Conservation (phyloP, 1,284 basidiomycete genomes). For the Abortiporus biennis region DNA sequence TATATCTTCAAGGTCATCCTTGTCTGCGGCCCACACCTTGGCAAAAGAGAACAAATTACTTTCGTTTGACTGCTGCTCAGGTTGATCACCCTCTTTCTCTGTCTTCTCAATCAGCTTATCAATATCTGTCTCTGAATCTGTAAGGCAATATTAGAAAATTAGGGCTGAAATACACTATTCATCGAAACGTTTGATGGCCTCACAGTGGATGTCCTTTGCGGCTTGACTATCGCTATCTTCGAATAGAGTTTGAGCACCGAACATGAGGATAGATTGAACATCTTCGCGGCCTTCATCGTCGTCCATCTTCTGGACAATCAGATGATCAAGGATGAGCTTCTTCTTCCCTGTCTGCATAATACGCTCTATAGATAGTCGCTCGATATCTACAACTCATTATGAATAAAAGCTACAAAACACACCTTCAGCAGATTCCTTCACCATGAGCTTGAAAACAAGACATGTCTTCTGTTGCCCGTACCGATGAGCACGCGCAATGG, state of each 20-base stretch:
- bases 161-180: not conserved
- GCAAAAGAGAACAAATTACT: conserved; percentile 72
- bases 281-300: conserved; percentile 71
- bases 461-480: conserved; percentile 80
- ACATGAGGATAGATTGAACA: conserved; percentile 76
- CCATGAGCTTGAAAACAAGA: conserved; percentile 89
- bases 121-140: conserved; percentile 76
- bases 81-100: conserved; percentile 63
- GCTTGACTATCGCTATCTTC: conserved; percentile 45
- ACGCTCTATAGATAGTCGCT: conserved; percentile 51
- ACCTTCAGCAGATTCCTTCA: conserved; percentile 87
- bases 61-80: conserved; percentile 36
- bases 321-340: conserved; percentile 86
- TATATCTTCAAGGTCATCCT: conserved; percentile 63
- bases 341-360: conserved; percentile 87
- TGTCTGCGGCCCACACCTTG: conserved; percentile 82
- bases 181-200: conserved; percentile 20
- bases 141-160: conserved; percentile 1
- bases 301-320: conserved; percentile 92
- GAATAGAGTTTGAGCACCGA: conserved; percentile 78
- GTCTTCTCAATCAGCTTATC: conserved; percentile 81
- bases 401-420: conserved; percentile 8
- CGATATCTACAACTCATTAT: not conserved
- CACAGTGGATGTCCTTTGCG: conserved; percentile 67
- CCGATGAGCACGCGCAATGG: conserved; percentile 85